Evolutionary conservation across 768 basidiomycete genomes (phyloP), one percentile per base, ranked within the genome.

Genomic region (Leccinellum rugosiceps): DNA sequence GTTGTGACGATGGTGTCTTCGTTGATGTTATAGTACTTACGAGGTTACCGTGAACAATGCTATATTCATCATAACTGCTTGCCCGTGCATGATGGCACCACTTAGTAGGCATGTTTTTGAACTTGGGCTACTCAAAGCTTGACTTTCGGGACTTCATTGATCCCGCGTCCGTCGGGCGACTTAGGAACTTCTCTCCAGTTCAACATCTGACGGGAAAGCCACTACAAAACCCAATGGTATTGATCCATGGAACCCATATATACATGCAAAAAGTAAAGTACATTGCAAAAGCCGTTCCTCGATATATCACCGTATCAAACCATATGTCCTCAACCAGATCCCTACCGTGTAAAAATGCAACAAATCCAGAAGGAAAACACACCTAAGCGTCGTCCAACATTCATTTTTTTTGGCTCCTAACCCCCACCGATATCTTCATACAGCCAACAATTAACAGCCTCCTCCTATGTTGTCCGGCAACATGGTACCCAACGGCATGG

Each of bases 221-320:
- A 35, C 14, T 15, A 35, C 53, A 32, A 32, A 58, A 59, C 15
- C 13, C 21, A 9, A 62, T 68, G 58, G 57, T 57, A 68, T 69
- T 69, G 50, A 38, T 48, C 26, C 17, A 45, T 50, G 13, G 14
- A 31, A 47, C 1, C 47, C 32, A 58, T 64, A 68, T 38, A 57
- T 68, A 68, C 67, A 68, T 69, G 67, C 53, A 50, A 38, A 38
- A 38, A 38, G 35, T 65, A 67, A 56, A 61, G 46, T 67, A 69
- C 59, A 63, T 23, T 53, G 34, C 43, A 55, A 47, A 55, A n/a
- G 26, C 38, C 32, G 25, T 48, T 38, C 26, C 34, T 43, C 10
- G 10, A 25, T 38, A 60, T 17, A 17, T 48, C 50, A 46, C 48
- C 25, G 50, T n/a, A 1, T 57, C 53, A 38, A 59, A 25, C 25